Evolutionary conservation across 1,284 basidiomycete genomes (phyloP).

Genomic region (Ganoderma lucidum): DNA sequence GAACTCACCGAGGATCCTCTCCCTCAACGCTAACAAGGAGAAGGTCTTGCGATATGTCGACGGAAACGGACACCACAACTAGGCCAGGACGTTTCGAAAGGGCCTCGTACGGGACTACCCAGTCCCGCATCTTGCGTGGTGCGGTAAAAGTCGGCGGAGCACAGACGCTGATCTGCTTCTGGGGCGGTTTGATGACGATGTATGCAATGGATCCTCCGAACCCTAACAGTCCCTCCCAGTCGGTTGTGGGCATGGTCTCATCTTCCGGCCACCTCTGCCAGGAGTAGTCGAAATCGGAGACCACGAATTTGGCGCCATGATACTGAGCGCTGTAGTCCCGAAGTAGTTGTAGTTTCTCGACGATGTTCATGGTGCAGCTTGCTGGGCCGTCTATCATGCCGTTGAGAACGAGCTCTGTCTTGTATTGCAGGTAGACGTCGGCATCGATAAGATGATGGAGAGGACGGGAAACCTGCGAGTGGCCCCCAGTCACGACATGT

Average conservation of each 20-base stretch:
- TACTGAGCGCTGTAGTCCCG: neutral
- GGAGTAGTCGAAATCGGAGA: conserved; percentile 1
- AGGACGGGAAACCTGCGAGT: conserved; percentile 53
- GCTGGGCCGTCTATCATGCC: conserved; percentile 53
- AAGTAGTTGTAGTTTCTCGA: conserved; percentile 51
- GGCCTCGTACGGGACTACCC: neutral
- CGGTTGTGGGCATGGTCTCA: neutral
- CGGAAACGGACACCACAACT: neutral
- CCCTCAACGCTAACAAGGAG: conserved; percentile 2
- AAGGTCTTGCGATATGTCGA: conserved; percentile 7
- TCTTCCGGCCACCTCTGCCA: neutral
- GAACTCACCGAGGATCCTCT: neutral
- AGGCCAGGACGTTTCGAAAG: neutral
- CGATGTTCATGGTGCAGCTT: conserved; percentile 27
- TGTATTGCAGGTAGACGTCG: conserved; percentile 54
- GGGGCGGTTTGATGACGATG: conserved; percentile 8
- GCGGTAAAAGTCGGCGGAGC: neutral
- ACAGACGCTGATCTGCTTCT: conserved; percentile 8
- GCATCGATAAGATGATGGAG: conserved; percentile 49
- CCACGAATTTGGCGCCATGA: neutral
- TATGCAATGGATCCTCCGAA: conserved; percentile 11
- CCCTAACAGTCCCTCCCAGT: neutral
- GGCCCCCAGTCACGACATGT: neutral
- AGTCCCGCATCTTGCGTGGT: conserved; percentile 2
- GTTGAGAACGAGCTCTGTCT: conserved; percentile 56